phyloP scores from a whole-genome alignment of 768 basidiomycete species.

The Suillus paluster region DNA sequence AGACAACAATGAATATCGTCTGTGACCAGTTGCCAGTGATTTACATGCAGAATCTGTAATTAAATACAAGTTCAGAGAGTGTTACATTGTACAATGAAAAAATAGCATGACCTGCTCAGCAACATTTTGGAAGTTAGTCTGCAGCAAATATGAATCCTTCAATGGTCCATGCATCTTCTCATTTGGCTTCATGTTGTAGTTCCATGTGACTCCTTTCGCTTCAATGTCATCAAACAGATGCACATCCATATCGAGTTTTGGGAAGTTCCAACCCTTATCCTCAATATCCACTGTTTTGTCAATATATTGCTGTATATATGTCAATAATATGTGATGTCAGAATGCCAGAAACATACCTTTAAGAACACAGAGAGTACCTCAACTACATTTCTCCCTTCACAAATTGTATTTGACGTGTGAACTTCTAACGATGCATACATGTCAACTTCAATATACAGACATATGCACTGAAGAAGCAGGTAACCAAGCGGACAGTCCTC shows the following conservation, averaged over 20 bases:
- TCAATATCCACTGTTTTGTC: not conserved
- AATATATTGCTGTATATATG: conserved; percentile 3
- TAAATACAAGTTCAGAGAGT: not conserved
- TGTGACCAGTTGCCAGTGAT: not conserved
- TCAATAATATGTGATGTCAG: not conserved
- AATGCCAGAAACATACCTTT: conserved; percentile 19
- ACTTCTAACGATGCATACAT: conserved; percentile 35
- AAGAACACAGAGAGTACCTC: conserved; percentile 20
- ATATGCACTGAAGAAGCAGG: conserved; percentile 32
- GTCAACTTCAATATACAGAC: conserved; percentile 36
- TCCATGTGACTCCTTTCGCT: conserved; percentile 33
- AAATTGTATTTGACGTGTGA: conserved; percentile 35
- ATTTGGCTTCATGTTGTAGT: conserved; percentile 38
- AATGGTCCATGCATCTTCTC: conserved; percentile 34
- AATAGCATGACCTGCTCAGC: conserved; percentile 32
- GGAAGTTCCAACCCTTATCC: conserved; percentile 36
- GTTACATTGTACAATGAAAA: not conserved
- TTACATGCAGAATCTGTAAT: not conserved
- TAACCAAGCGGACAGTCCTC: conserved; percentile 21
- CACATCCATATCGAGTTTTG: conserved; percentile 33
- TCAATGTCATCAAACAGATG: conserved; percentile 39
- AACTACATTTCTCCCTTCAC: conserved; percentile 21
- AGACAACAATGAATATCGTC: not conserved
- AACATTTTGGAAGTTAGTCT: conserved; percentile 40
- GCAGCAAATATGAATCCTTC: conserved; percentile 27